These are phyloP conservation scores for Phytophthora citrophthora DNA, from an alignment of 352 stramenopile genomes.

Conservation along the genomic window DNA sequence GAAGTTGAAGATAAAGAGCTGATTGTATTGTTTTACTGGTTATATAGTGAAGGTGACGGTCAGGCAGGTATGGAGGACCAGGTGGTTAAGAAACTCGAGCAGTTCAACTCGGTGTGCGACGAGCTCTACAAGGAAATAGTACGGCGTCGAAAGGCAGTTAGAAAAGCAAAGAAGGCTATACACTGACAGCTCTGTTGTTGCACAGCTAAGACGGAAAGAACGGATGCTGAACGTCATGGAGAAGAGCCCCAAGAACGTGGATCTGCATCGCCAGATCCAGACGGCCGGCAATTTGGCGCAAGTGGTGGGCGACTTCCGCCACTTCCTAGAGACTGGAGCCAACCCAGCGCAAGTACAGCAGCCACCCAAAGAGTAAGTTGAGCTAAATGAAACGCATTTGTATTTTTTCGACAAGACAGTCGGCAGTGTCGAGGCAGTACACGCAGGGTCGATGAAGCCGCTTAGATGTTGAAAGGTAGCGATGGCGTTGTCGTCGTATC, in stretches of 20 bases:
- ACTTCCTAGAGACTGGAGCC: conserved; percentile 79
- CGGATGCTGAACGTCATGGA: conserved; percentile 87
- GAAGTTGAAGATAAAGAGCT: not conserved
- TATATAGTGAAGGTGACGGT: conserved; percentile 37
- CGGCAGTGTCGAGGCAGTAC: conserved; percentile 37
- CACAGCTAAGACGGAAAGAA: conserved; percentile 81
- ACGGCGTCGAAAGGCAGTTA: conserved; percentile 9
- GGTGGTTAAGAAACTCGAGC: conserved; percentile 87
- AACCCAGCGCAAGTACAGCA: conserved; percentile 40
- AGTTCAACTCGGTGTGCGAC: conserved; percentile 90
- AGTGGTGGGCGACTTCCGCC: conserved; percentile 82
- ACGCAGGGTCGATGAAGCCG: conserved; percentile 1
- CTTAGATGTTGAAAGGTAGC: conserved; percentile 45
- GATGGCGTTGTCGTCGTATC: conserved; percentile 22
- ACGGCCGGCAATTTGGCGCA: conserved; percentile 84
- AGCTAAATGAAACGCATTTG: conserved; percentile 32
- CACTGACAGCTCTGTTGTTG: conserved; percentile 10
- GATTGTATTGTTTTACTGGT: not conserved
- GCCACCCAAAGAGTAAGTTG: conserved; percentile 34
- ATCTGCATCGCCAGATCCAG: conserved; percentile 88
- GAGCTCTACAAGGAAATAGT: conserved; percentile 91
- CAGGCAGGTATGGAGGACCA: conserved; percentile 65
- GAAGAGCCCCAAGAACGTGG: conserved; percentile 83
- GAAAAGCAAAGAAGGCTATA: not conserved
- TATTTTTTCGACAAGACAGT: conserved; percentile 38